Percentiles rank a stretch among this genome's conserved stretches.
Evolutionary conservation across 257 asterid genomes (phyloP).

Genomic region (Salvia rosmarinus): DNA sequence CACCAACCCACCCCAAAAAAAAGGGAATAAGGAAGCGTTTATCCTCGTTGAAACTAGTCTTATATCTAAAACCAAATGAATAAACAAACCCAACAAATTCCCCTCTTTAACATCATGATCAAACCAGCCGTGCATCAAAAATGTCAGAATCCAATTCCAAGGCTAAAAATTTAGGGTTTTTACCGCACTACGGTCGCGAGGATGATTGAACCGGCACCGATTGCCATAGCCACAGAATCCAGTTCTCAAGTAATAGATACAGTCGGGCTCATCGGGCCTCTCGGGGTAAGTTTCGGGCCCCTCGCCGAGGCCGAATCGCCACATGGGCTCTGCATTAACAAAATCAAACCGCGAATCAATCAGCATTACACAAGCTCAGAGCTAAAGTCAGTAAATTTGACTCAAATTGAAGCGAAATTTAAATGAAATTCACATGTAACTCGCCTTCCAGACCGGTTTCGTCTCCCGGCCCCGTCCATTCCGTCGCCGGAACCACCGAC

Average conservation of each 20-base stretch:
- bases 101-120: constrained; percentile 30
- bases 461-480: constrained; percentile 66
- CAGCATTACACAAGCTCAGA: constrained; percentile 40
- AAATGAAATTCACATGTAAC: constrained; percentile 46
- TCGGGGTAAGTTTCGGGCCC: constrained; percentile 86
- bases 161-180: constrained; percentile 8
- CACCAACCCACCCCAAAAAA: constrained; percentile 3
- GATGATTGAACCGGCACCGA: constrained; percentile 97
- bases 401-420: constrained; percentile 51
- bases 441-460: constrained; percentile 73
- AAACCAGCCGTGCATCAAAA: constrained; percentile 32
- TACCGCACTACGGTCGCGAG: constrained; percentile 73
- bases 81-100: constrained; percentile 3
- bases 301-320: constrained; percentile 74
- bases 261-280: constrained; percentile 79
- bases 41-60: constrained; percentile 22
- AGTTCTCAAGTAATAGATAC: constrained; percentile 89
- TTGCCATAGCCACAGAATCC: constrained; percentile 90
- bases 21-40: not conserved
- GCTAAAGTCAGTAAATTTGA: constrained; percentile 35
- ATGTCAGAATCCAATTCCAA: constrained; percentile 28
- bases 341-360: constrained; percentile 39
- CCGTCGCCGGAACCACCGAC: constrained; percentile 67
- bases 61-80: constrained; percentile 27
- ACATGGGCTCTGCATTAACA: constrained; percentile 89